Base-by-base conservation (phyloP, 148 eudicot species). In the Hydrangea macrophylla region DNA sequence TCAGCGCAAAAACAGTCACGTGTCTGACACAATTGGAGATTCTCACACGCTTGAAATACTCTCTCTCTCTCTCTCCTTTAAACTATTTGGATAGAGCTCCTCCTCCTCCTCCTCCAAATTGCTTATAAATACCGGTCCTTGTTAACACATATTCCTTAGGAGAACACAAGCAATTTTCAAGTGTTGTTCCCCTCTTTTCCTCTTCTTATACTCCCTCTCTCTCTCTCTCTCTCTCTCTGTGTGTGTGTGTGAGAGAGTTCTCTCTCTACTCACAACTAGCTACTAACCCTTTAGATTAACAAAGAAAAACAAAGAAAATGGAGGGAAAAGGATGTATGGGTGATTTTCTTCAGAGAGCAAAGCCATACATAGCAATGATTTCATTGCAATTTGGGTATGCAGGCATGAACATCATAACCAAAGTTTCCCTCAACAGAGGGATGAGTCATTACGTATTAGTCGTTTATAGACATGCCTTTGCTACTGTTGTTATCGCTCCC, bases 391-490 rank as follows among this genome's bases (percentile, higher is more conserved):
- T 90, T 70, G 88, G 88, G 2, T 86, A 90, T 63, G 93, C 93
- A 2, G 93, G 97, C 4, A 86, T 88, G 91, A 86, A 86, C 75
- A 86, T 88, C 48, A 84, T 91, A 37, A 86, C 97, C 51, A 91
- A 91, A 62, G 97, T 89, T 23, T 86, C 95, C 26, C 91, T 88
- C 30, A 86, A 88, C 62, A 75, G 84, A 22, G 97, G 97, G 2
- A 91, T 91, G 97, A 91, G 95, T 65, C 95, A 91, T 55, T 91
- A 91, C 30, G 90, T 86, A 1, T 85, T 91, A 0, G 95, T 89
- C 32, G 95, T 89, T 24, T 88, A 91, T 28, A 76, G 97, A 35
- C 91, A 91, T 36, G 92, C 95, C 76, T 84, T 91, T 32, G 97
- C 97, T 25, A 85, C 97, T 35, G 84, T 76, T 0, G 92, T 77